These are phyloP conservation scores for Cyclotella choctawhatcheeana DNA, from an alignment of 108 stramenopile genomes.

Conservation along the genomic window DNA sequence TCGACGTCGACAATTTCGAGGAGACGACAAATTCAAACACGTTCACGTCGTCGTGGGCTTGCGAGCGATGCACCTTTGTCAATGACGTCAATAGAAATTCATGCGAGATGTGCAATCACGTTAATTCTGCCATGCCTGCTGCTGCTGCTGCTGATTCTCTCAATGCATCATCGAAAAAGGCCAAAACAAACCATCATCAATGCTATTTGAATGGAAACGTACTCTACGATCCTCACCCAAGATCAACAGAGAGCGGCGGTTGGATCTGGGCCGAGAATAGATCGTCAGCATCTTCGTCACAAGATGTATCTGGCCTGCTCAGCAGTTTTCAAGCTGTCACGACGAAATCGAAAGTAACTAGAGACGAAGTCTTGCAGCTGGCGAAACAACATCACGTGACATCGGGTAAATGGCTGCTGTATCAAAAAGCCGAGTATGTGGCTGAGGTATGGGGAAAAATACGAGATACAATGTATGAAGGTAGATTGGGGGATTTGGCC, in stretches of 20 bases:
- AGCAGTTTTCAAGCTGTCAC: neutral
- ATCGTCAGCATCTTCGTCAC: neutral
- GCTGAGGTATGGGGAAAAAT: slow-evolving; percentile 1
- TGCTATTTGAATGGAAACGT: neutral
- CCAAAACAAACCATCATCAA: neutral
- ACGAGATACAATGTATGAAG: slow-evolving; percentile 2
- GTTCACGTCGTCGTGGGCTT: neutral
- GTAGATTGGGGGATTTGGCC: neutral
- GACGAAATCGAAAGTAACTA: neutral
- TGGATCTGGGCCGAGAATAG: slow-evolving; percentile 3
- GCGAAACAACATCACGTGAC: neutral
- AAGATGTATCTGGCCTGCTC: neutral
- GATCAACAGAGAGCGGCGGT: slow-evolving; percentile 1
- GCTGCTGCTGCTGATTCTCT: neutral
- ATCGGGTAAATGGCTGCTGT: slow-evolving; percentile 12
- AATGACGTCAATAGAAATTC: neutral
- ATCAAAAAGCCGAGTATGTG: slow-evolving; percentile 3
- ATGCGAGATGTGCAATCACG: neutral
- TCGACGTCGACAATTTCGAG: neutral
- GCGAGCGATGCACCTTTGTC: neutral
- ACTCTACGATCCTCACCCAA: slow-evolving; percentile 2
- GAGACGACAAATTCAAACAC: neutral
- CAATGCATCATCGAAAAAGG: neutral
- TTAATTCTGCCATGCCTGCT: neutral
- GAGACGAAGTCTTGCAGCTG: slow-evolving; percentile 6